These are phyloP conservation scores for Penicillium fuscoglaucum DNA, from an alignment of 2,329 filamentous ascomycete genomes.

Conservation along the genomic window DNA sequence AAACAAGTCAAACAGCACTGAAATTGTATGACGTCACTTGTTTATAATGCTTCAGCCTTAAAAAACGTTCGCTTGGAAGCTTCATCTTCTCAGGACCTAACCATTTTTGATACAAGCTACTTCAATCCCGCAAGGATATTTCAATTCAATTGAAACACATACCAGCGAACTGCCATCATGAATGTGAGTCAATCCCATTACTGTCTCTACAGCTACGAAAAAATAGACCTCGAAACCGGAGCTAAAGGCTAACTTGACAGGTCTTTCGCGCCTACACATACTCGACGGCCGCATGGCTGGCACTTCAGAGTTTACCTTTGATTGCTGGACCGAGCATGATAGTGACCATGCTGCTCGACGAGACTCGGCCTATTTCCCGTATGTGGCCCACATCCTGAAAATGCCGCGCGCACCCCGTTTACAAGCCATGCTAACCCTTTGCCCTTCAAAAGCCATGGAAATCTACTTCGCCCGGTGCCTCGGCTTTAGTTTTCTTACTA, in stretches of 20 bases:
- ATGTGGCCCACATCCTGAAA: conserved; percentile 23
- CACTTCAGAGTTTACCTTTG: conserved; percentile 53
- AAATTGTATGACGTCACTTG: conserved; percentile 11
- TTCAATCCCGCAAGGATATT: neutral
- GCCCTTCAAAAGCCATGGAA: conserved; percentile 57
- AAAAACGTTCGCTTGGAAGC: neutral
- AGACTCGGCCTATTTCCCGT: conserved; percentile 58
- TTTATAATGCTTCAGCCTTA: conserved; percentile 4
- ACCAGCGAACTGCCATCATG: conserved; percentile 2
- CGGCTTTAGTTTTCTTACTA: conserved; percentile 65
- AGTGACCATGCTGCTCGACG: conserved; percentile 58
- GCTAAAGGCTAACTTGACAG: conserved; percentile 26
- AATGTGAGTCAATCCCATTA: conserved; percentile 8
- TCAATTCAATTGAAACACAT: neutral
- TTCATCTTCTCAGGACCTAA: neutral
- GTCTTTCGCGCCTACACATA: conserved; percentile 50
- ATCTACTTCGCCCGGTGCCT: conserved; percentile 72
- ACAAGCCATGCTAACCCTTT: conserved; percentile 13
- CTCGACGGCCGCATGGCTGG: conserved; percentile 47
- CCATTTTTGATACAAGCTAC: neutral
- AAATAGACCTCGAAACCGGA: conserved; percentile 10
- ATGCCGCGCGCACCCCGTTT: neutral
- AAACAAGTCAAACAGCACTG: conserved; percentile 10
- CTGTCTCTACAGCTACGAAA: conserved; percentile 2
- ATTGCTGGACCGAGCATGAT: conserved; percentile 63